Evolutionary conservation across 2,329 filamentous ascomycete species (phyloP).

Genomic region (Claviceps africana): DNA sequence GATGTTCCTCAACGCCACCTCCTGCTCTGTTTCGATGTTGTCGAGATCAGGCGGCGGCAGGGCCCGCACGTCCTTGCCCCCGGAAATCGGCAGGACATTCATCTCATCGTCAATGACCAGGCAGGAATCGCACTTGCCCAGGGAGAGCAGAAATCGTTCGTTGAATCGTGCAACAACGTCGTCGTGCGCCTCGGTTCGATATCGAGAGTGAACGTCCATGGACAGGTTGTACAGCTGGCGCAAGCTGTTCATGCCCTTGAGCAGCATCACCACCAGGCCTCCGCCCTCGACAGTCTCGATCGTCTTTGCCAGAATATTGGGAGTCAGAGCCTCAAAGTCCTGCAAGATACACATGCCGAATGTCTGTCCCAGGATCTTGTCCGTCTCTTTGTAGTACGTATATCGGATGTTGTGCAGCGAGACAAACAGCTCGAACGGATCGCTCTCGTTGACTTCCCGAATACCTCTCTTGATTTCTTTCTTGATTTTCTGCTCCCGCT

Average conservation of each 20-base stretch:
- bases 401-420: conserved; percentile 95
- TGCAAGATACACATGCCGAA: conserved; percentile 98
- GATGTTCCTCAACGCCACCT: conserved; percentile 68
- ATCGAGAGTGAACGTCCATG: conserved; percentile 96
- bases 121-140: conserved; percentile 90
- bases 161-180: conserved; percentile 96
- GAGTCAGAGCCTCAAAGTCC: conserved; percentile 94
- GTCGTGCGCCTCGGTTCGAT: conserved; percentile 88
- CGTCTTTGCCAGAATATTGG: conserved; percentile 87
- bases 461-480: conserved; percentile 94
- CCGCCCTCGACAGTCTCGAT: conserved; percentile 97
- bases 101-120: conserved; percentile 95
- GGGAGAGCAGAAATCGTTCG: conserved; percentile 86
- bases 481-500: conserved; percentile 96
- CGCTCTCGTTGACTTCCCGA: conserved; percentile 80
- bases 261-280: conserved; percentile 72
- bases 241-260: conserved; percentile 94
- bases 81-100: conserved; percentile 93
- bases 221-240: conserved; percentile 94
- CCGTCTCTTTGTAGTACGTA: conserved; percentile 98
- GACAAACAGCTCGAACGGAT: conserved; percentile 95
- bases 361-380: conserved; percentile 95
- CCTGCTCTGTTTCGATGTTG: conserved; percentile 54
- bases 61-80: conserved; percentile 76
- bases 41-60: conserved; percentile 65